Conservation (phyloP, 768 basidiomycete species). For the Trametes maxima region DNA sequence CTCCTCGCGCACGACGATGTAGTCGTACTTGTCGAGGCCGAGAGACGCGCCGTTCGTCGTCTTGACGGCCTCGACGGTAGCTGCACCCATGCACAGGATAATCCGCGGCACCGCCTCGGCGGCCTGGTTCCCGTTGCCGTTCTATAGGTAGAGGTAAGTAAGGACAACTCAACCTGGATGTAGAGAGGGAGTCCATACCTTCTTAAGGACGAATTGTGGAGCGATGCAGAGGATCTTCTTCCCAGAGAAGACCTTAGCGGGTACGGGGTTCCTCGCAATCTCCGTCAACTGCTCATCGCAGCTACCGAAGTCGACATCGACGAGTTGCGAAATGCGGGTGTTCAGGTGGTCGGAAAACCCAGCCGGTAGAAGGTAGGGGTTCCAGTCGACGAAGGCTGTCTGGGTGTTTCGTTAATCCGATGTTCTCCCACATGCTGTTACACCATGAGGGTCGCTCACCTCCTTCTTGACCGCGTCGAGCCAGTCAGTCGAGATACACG, state of each 20-base stretch:
- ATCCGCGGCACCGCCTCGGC: slow-evolving; percentile 61
- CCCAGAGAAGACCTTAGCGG: slow-evolving; percentile 57
- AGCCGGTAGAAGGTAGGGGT: slow-evolving; percentile 55
- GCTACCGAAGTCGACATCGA: slow-evolving; percentile 53
- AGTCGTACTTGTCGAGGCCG: slow-evolving; percentile 50
- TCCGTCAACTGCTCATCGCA: slow-evolving; percentile 53
- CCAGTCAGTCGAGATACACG: slow-evolving; percentile 70
- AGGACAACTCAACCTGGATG: neutral
- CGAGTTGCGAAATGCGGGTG: slow-evolving; percentile 47
- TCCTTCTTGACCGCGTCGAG: slow-evolving; percentile 42
- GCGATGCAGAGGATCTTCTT: slow-evolving; percentile 65
- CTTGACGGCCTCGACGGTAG: slow-evolving; percentile 63
- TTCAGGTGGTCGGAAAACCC: slow-evolving; percentile 46
- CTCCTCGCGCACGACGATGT: slow-evolving; percentile 61
- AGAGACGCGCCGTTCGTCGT: slow-evolving; percentile 46
- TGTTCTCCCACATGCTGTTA: neutral
- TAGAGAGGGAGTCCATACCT: slow-evolving; percentile 18
- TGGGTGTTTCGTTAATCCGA: slow-evolving; percentile 2
- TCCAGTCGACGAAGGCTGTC: slow-evolving; percentile 54
- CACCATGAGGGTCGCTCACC: slow-evolving; percentile 23
- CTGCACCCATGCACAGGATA: slow-evolving; percentile 78
- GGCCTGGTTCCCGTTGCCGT: slow-evolving; percentile 14
- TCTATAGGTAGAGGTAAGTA: neutral
- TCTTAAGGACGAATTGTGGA: slow-evolving; percentile 48
- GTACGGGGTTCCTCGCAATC: slow-evolving; percentile 60